Evolutionary conservation across 768 basidiomycete genomes (phyloP), one percentile per base, ranked within the genome.

Genomic region (Phylloporus scabripes): DNA sequence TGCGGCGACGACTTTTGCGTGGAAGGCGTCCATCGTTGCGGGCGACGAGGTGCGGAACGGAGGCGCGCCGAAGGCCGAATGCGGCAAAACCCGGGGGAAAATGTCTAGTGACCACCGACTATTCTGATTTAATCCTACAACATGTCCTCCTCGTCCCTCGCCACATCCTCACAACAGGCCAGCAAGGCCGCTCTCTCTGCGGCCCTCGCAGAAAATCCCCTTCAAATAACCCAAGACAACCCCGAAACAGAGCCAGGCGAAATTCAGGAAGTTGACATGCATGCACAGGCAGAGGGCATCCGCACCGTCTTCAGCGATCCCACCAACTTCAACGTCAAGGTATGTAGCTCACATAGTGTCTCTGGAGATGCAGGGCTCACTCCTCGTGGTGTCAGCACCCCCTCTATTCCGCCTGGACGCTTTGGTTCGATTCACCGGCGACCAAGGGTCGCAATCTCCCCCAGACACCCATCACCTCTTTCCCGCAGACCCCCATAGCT

Each of bases 361-460:
- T 1, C 39, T 28, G 14, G 14, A 2, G 23, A 14, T 40, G 9
- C 20, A 11, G 24, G 18, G 10, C 52, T 50, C 28, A 60, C 36
- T 37, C 50, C 7, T 33, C 3, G 38, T 31, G 39, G 45, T 24
- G 40, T 31, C 58, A 96, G 93, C 93, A 97, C 64, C 93, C 93
- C 11, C 80, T 97, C 38, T 95, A 82, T 69, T 92, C 93, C 24
- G 76, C 87, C 8, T 96, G 94, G 94, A 97, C 93, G 7, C 82
- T 99, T 24, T 97, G 92, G 92, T 99, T 97, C 66, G 95, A 98
- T 66, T 95, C 94, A 31, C 91, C 91, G 0, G 78, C 82, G 38
- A 92, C 90, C 28, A 97, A 97, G 70, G 85, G 85, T 48, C 83
- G 92, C 46, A 90, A 90, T 70, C 74, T 91, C 42, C 88, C 88